Base-by-base conservation (phyloP, 2,329 filamentous ascomycete genomes). In the Aspergillus caelatus region DNA sequence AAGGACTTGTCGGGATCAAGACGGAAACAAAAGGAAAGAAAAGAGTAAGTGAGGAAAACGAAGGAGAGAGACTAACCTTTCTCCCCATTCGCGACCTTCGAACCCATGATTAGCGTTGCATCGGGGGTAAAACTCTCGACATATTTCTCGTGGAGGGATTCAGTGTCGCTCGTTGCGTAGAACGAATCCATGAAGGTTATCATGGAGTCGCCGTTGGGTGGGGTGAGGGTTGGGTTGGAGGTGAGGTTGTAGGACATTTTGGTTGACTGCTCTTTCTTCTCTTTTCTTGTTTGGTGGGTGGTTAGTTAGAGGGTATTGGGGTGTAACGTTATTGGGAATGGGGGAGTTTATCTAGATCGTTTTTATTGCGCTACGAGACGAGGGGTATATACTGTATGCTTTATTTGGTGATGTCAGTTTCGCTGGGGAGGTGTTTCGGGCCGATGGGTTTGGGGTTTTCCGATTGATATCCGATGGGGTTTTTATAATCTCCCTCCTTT, bases 101-200 rank as follows among this genome's bases (percentile, higher is more conserved):
- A 67, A 1, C 76, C 77, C 75, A 79, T 78, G 12, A 78, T 77
- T 12, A 79, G 45, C 0, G 76, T 79, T 1, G 76, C 77, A 63
- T 77, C 74, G 0, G 68, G 55, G 0, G 75, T 78, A 66, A 79
- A 79, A 59, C 64, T 71, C 19, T 67, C 59, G 23, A 74, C 73
- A 62, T 79, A 79, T 63, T 74, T 68, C 19, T 76, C 74, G 58
- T 79, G 77, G 28, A 66, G 46, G 43, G 70, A 67, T 48, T 78
- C 76, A 16, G 70, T 72, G 65, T 78, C 77, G 67, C 76, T 78
- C 53, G 67, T 75, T 45, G 66, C 62, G 68, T 78, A 78, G 71
- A 78, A 78, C 63, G 72, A 69, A 62, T 75, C 68, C 67, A 79
- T 68, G 63, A 78, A 78, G 52, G 70, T 64, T 61, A 74, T 63